Conservation (phyloP, 1,284 basidiomycete genomes). For the Singerocomus inundabilis region DNA sequence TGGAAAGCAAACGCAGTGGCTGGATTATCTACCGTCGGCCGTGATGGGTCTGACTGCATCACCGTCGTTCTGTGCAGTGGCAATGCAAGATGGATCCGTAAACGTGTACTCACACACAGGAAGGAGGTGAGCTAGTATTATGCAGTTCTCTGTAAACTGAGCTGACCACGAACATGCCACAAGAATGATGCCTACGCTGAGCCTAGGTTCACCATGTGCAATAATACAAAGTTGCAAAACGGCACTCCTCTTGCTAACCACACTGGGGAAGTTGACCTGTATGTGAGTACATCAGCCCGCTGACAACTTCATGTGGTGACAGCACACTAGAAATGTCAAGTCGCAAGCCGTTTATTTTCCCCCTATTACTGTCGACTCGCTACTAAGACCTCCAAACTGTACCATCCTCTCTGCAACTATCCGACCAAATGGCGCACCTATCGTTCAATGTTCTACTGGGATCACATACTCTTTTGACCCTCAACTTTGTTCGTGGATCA, state of each 20-base stretch:
- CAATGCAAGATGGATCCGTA: constrained; percentile 73
- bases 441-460: constrained; percentile 75
- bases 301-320: constrained; percentile 10
- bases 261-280: constrained; percentile 65
- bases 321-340: constrained; percentile 63
- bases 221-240: constrained; percentile 65
- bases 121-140: constrained; percentile 51
- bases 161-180: constrained; percentile 7
- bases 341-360: constrained; percentile 61
- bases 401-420: constrained; percentile 60
- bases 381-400: constrained; percentile 56
- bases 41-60: constrained; percentile 68
- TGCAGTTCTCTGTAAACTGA: neutral
- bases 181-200: constrained; percentile 73
- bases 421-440: constrained; percentile 74
- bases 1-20: constrained; percentile 75
- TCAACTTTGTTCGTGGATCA: constrained; percentile 63
- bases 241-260: constrained; percentile 71
- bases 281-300: constrained; percentile 54
- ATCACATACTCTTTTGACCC: constrained; percentile 76
- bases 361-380: constrained; percentile 58
- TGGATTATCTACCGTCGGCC: constrained; percentile 80
- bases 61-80: constrained; percentile 68
- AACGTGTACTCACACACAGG: constrained; percentile 80
- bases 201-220: constrained; percentile 69